Evolutionary conservation across 73 alveolate genomes (phyloP).

Genomic region (Tetrahymena elliotti): DNA sequence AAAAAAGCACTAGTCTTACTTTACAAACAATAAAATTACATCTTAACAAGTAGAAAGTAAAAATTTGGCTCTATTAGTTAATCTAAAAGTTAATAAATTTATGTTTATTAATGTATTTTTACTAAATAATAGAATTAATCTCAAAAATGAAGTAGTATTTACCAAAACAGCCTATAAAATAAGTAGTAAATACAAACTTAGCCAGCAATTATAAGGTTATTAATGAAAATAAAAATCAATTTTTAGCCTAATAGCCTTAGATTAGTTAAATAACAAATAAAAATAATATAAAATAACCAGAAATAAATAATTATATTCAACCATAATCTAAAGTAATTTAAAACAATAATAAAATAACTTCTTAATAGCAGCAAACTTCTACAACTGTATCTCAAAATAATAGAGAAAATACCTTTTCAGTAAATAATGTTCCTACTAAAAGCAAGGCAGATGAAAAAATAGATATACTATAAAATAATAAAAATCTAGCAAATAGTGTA

Average conservation of each 20-base stretch:
- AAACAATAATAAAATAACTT: not conserved
- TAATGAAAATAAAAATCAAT: not conserved
- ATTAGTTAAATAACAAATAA: not conserved
- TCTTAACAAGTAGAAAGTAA: conserved; percentile 17
- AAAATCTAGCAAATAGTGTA: not conserved
- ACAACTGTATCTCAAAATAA: not conserved
- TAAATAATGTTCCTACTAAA: not conserved
- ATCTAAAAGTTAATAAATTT: no score
- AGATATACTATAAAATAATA: not conserved
- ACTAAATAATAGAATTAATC: not conserved
- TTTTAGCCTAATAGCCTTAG: not conserved
- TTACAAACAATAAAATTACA: conserved; percentile 41
- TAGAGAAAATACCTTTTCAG: not conserved
- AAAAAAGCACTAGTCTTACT: conserved; percentile 65
- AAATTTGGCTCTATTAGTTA: no score
- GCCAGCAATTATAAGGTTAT: not conserved
- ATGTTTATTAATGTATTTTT: no score
- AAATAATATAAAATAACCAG: not conserved
- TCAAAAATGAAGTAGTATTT: not conserved
- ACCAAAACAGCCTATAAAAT: not conserved
- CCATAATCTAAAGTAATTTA: not conserved
- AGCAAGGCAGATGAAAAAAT: not conserved
- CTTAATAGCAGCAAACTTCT: not conserved
- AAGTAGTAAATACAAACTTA: not conserved
- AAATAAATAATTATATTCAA: not conserved